Evolutionary conservation across 257 asterid species (phyloP).

Genomic region (Voacanga thouarsii): DNA sequence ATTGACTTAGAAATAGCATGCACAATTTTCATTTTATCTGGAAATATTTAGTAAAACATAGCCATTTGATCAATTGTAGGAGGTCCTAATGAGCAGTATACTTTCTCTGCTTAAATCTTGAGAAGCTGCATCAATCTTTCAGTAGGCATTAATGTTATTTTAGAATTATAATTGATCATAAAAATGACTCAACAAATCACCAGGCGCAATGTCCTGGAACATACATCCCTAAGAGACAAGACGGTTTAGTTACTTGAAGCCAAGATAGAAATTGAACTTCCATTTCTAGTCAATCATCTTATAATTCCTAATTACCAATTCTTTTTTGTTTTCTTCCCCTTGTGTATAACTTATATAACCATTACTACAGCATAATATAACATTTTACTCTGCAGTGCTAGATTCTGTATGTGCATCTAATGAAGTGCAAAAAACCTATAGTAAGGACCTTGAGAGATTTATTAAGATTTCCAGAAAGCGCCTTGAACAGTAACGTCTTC

Average conservation of each 20-base stretch:
- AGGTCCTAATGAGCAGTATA: neutral
- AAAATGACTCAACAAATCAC: neutral
- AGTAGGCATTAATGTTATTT: no score
- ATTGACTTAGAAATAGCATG: neutral
- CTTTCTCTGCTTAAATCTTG: neutral
- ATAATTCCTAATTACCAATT: neutral
- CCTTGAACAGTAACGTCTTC: slow-evolving; percentile 67
- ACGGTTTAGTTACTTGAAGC: neutral
- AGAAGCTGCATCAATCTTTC: neutral
- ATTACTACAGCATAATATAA: neutral
- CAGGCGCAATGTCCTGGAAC: neutral
- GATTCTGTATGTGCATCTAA: neutral
- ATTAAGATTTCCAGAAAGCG: slow-evolving; percentile 62
- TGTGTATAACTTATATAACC: no score
- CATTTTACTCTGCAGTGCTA: neutral
- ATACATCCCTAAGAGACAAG: neutral
- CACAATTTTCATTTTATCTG: neutral
- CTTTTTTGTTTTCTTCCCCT: no score
- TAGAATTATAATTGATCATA: neutral
- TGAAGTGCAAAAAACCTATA: neutral
- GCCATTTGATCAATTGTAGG: neutral
- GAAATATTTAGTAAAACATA: neutral
- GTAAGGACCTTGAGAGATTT: slow-evolving; percentile 50
- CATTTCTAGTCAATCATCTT: neutral
- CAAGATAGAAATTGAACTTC: neutral